These are phyloP conservation scores for Quercus parvula DNA, from an alignment of 306 rosid species.

Conservation along the genomic window DNA sequence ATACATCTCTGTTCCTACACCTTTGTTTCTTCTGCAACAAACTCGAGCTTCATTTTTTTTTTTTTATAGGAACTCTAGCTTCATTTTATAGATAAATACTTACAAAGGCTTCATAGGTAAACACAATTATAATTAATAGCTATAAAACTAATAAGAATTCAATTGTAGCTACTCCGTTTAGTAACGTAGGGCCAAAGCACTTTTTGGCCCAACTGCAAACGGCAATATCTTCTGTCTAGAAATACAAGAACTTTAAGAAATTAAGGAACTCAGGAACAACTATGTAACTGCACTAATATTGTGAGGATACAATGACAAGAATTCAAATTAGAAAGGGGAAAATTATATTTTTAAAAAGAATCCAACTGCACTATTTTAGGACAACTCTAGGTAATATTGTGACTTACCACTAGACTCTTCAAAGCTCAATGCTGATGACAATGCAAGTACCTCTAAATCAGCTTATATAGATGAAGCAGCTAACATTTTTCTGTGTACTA, in stretches of 20 bases:
- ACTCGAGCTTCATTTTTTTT: neutral
- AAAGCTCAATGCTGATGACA: neutral
- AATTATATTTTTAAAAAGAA: neutral
- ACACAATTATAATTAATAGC: neutral
- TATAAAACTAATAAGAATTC: neutral
- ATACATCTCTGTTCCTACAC: neutral
- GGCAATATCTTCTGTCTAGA: too few species aligned
- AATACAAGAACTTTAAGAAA: neutral
- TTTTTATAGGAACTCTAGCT: neutral
- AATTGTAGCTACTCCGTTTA: neutral
- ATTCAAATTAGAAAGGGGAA: neutral
- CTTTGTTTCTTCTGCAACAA: neutral
- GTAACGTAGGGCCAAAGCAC: neutral
- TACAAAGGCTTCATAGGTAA: neutral
- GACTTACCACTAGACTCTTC: constrained; percentile 7
- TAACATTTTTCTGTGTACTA: neutral
- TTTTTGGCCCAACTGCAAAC: neutral
- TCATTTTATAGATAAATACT: neutral
- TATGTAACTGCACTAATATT: neutral
- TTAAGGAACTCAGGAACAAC: neutral
- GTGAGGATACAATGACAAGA: neutral
- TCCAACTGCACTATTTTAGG: neutral
- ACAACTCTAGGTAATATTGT: neutral
- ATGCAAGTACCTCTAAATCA: neutral
- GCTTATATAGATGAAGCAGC: constrained; percentile 22